Base-by-base conservation (phyloP, 148 eudicot species). In the Mesembryanthemum crystallinum region DNA sequence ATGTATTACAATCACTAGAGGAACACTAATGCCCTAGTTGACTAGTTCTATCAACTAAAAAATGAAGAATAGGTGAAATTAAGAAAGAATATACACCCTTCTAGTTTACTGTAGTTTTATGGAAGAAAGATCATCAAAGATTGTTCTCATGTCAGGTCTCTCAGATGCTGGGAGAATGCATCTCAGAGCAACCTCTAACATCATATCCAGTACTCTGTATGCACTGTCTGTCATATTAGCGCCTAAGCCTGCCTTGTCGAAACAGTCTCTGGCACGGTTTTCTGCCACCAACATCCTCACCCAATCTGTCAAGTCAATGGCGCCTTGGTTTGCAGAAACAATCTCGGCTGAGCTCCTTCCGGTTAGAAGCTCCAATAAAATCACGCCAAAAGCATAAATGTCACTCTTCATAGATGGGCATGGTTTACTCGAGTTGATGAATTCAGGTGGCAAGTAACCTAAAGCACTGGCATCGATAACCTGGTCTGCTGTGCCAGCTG, bases 351-450 rank as follows among this genome's bases (percentile, higher is more conserved):
- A 84, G 66, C 86, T 81, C 77, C 76, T 80, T 32, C 92, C 88
- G 0, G 90, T 90, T 49, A 90, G 43, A 49, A 90, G 86, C 69
- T 89, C 96, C 81, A 88, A 67, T 66, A 91, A 49, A 23, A 89
- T 89, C 8, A 91, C 92, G 0, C 96, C 92, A 66, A 91, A 91
- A 25, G 96, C 92, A 80, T 88, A 91, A 8, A 88, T 86, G 49
- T 91, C 92, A 17, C 92, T 87, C 66, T 88, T 87, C 59, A 91
- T 42, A 6, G 96, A 91, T 0, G 92, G 92, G 83, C 86, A 81
- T 20, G 96, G 96, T 71, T 86, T 86, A 67, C 82, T 83, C 25
- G 92, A 87, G 78, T 78, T 91, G 7, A 87, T 76, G 73, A 91
- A 89, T 77, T 91, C 96, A 0, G 96, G 96, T 0, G 96, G 91